Evolutionary conservation across 495 filamentous ascomycete species (phyloP).

Genomic region (Penicillium argentinense): DNA sequence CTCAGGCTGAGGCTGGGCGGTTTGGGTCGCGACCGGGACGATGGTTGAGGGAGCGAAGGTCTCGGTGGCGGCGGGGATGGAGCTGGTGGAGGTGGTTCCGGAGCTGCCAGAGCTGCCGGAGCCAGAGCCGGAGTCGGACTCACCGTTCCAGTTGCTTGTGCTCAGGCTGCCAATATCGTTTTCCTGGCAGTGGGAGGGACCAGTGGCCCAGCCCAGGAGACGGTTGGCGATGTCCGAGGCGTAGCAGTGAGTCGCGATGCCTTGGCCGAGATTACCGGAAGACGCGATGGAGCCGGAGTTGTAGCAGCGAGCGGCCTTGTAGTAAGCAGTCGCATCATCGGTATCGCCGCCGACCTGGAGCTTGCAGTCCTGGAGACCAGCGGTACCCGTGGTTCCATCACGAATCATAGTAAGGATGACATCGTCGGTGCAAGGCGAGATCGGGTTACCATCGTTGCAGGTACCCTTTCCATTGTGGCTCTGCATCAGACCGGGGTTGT

Average conservation of each 20-base stretch:
- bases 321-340: slow-evolving; percentile 39
- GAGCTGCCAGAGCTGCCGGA: slow-evolving; percentile 6
- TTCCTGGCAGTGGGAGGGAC: slow-evolving; percentile 21
- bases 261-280: slow-evolving; percentile 48
- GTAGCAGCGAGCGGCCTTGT: slow-evolving; percentile 54
- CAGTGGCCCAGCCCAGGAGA: slow-evolving; percentile 48
- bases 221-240: slow-evolving; percentile 58
- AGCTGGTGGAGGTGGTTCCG: not conserved
- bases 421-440: slow-evolving; percentile 45
- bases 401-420: slow-evolving; percentile 50
- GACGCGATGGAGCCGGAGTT: slow-evolving; percentile 54
- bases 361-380: slow-evolving; percentile 40
- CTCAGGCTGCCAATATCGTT: slow-evolving; percentile 12
- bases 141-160: slow-evolving; percentile 2
- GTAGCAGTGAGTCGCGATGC: slow-evolving; percentile 56
- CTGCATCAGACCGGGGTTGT: slow-evolving; percentile 60
- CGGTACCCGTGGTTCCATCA: slow-evolving; percentile 46
- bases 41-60: slow-evolving; percentile 5
- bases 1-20: slow-evolving; percentile 17
- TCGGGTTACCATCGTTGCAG: slow-evolving; percentile 45
- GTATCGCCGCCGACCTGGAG: slow-evolving; percentile 24
- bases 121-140: slow-evolving; percentile 14
- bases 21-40: slow-evolving; percentile 14
- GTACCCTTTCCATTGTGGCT: slow-evolving; percentile 45
- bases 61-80: slow-evolving; percentile 4